Evolutionary conservation across 257 asterid species (phyloP).

Genomic region (Paraleonurus japonicus): DNA sequence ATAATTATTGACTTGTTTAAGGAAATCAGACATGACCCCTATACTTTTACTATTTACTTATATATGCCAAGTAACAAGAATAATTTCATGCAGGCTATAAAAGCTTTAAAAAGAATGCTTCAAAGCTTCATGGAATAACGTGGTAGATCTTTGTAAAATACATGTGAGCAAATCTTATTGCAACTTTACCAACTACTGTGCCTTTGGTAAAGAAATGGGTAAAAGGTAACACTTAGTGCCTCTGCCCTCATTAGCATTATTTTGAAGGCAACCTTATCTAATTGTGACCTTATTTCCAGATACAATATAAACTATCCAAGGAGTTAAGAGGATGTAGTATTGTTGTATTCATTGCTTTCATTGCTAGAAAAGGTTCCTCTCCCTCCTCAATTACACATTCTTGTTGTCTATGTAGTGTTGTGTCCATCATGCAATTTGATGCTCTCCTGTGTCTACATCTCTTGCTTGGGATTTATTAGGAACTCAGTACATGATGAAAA

Average conservation of each 20-base stretch:
- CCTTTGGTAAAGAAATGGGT: slow-evolving; percentile 67
- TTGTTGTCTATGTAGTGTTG: too few species aligned
- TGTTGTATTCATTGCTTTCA: slow-evolving; percentile 60
- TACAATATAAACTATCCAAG: slow-evolving; percentile 43
- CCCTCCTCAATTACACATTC: background rate
- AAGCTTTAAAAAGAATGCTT: too few species aligned
- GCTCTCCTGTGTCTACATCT: too few species aligned
- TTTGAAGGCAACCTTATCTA: slow-evolving; percentile 23
- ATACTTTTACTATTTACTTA: slow-evolving; percentile 4
- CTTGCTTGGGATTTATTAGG: too few species aligned
- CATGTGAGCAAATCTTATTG: slow-evolving; percentile 43
- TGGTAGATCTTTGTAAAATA: slow-evolving; percentile 52
- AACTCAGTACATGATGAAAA: too few species aligned
- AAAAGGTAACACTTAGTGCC: background rate
- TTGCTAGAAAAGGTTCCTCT: slow-evolving; percentile 76
- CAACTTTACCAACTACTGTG: slow-evolving; percentile 58
- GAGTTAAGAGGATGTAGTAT: slow-evolving; percentile 41
- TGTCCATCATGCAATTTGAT: too few species aligned
- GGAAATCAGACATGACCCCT: background rate
- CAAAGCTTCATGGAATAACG: background rate
- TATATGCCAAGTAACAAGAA: slow-evolving; percentile 20
- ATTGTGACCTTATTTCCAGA: slow-evolving; percentile 51
- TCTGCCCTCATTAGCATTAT: slow-evolving; percentile 20
- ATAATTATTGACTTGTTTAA: background rate
- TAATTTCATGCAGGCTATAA: slow-evolving; percentile 56